Evolutionary conservation across 2,329 filamentous ascomycete species (phyloP), one percentile per base, ranked within the genome.

Genomic region (Coniella lustricola): DNA sequence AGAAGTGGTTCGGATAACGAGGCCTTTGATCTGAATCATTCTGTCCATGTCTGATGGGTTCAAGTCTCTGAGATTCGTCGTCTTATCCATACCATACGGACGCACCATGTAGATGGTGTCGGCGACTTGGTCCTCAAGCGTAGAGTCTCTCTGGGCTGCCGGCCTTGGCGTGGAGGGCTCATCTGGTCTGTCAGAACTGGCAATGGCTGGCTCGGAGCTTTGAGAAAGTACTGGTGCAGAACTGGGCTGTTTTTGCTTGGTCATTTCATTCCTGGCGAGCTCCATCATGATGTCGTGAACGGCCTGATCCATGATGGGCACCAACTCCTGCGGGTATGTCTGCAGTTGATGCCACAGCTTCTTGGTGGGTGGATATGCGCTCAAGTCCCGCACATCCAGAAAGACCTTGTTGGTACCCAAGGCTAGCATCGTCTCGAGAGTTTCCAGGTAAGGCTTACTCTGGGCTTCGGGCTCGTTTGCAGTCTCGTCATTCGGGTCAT

Each of bases 41-140:
- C 94, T 94, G 68, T 98, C 94, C 80, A 97, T 95, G 62, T 97
- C 89, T 77, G 57, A 86, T 4, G 93, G 93, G 62, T 98, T 95
- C 32, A 98, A 76, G 53, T 97, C 93, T 67, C 93, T 82, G 71
- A 98, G 76, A 59, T 98, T 98, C 56, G 90, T 87, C 1, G 84
- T 84, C 55, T 83, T 79, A 60, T 96, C 90, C 39, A 97, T 71
- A 7, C 90, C 90, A 63, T 90, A 96, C 0, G 91, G 90, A 51
- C 94, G 78, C 25, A 95, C 88, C 60, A 91, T 85, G 65, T 93
- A 98, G 13, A 82, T 79, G 55, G 81, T 84, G 48, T 83, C 78
- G 59, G 90, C 81, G 3, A 95, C 88, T 62, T 91, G 89, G 54
- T 83, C 81, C 52, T 95, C 89, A 3, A 90, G 77, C 3, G 81